Conservation (phyloP, 345 rosid genomes). For the Melaleuca alternifolia region DNA sequence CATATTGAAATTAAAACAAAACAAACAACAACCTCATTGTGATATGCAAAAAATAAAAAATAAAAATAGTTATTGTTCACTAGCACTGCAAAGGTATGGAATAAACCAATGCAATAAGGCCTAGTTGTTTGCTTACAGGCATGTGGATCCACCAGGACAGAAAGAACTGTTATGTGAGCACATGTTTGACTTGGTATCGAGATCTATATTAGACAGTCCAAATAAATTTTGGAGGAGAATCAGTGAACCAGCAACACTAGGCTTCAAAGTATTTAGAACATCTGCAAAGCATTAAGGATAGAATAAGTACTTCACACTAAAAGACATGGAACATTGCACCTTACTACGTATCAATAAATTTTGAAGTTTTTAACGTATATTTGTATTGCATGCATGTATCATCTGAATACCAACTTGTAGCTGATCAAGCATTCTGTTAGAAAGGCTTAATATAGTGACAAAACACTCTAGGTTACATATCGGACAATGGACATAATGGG, state of each 20-base stretch:
- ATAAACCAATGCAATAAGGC: not conserved
- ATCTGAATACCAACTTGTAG: not conserved
- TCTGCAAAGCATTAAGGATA: slow-evolving; percentile 56
- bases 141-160: slow-evolving; percentile 39
- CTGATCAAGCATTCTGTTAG: not conserved
- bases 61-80: not conserved
- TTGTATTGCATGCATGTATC: not conserved
- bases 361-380: not conserved
- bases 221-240: slow-evolving; percentile 36
- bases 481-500: not conserved
- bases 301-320: not conserved
- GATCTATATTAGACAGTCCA: slow-evolving; percentile 26
- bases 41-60: not conserved
- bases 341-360: not conserved
- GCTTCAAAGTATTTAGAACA: slow-evolving; percentile 24
- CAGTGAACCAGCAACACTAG: slow-evolving; percentile 35
- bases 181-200: slow-evolving; percentile 11
- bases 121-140: slow-evolving; percentile 56
- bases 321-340: not conserved
- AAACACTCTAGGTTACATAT: not conserved
- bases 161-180: slow-evolving; percentile 27
- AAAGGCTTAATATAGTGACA: not conserved
- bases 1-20: not conserved
- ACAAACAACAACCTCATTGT: not conserved
- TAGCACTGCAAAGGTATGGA: not conserved